Base-by-base conservation (phyloP, 441 rosid species). In the Euphorbia celastroides region DNA sequence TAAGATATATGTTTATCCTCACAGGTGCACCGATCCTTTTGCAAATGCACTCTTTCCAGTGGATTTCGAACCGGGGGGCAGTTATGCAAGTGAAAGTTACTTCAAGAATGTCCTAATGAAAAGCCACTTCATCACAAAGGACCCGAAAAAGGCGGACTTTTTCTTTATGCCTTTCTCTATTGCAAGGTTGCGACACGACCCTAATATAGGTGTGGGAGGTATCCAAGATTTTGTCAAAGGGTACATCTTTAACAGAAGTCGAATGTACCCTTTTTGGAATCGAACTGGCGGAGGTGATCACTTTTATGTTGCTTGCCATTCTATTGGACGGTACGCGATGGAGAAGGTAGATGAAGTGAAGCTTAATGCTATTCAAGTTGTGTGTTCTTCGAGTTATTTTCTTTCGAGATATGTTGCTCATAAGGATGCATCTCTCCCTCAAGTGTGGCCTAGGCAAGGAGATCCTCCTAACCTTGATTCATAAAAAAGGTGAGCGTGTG, bases 101-200 rank as follows among this genome's bases (percentile, higher is more conserved):
- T 83, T 86, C 62, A 86, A 83, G 79, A 84, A 76, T 77, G 81
- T 66, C 65, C 81, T 86, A 20, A 71, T 74, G 84, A 70, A 75
- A 58, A 86, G 87, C 66, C 87, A 82, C 77, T 84, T 84, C 74
- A 64, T 83, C 75, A 86, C 85, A 0, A 75, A 75, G 72, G 78
- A 84, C 76, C 89, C 89, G 12, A 46, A 75, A 0, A 52, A 71
- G 62, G 89, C 88, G 1, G 84, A 86, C 65, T 82, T 86, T 65
- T 86, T 84, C 80, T 84, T 82, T 70, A 60, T 86, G 78, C 89
- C 92, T 38, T 86, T 86, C 73, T 86, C 92, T 13, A 83, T 84
- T 41, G 77, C 86, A 25, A 81, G 85, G 70, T 30, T 84, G 79
- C 81, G 89, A 59, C 87, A 86, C 70, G 92, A 86, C 69, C 78